Percentiles rank a stretch among this genome's conserved stretches.
Evolutionary conservation across 1,284 basidiomycete species (phyloP).

Genomic region (Ganoderma boninense): DNA sequence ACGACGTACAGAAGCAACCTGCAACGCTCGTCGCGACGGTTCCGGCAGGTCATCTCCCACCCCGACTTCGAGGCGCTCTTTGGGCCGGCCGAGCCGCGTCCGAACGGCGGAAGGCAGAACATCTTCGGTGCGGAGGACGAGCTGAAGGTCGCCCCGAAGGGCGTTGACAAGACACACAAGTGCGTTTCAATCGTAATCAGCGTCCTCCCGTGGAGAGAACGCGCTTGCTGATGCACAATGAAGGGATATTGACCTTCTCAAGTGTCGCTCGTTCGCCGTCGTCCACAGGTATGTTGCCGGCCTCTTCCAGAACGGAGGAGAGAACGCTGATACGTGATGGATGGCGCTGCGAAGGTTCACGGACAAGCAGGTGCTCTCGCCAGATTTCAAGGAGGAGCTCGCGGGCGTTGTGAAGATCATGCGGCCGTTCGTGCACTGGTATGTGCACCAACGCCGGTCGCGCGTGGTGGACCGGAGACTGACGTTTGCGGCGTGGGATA

Average conservation of each 20-base stretch:
- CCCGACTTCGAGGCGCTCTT: constrained; percentile 78
- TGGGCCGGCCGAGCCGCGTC: constrained; percentile 70
- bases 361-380: constrained; percentile 75
- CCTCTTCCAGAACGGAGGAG: too few species aligned
- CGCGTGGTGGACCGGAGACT: background rate
- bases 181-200: constrained; percentile 40
- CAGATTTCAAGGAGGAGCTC: constrained; percentile 73
- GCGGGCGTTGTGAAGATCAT: constrained; percentile 62
- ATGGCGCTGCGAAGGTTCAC: constrained; percentile 62
- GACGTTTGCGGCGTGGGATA: background rate
- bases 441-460: constrained; percentile 39
- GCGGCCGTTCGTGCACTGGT: constrained; percentile 87
- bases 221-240: too few species aligned
- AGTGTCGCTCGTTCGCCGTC: constrained; percentile 83
- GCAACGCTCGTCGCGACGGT: constrained; percentile 62
- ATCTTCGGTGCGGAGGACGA: constrained; percentile 86
- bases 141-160: constrained; percentile 89
- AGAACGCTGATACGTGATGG: constrained; percentile 1
- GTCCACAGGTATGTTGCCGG: constrained; percentile 61
- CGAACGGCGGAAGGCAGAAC: constrained; percentile 70
- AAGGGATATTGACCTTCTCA: constrained; percentile 88
- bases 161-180: constrained; percentile 84
- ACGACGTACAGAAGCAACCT: constrained; percentile 65
- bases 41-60: constrained; percentile 71
- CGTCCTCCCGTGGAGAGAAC: background rate